phyloP scores from a whole-genome alignment of 2,329 filamentous ascomycete genomes.

The Eutypa lata region DNA sequence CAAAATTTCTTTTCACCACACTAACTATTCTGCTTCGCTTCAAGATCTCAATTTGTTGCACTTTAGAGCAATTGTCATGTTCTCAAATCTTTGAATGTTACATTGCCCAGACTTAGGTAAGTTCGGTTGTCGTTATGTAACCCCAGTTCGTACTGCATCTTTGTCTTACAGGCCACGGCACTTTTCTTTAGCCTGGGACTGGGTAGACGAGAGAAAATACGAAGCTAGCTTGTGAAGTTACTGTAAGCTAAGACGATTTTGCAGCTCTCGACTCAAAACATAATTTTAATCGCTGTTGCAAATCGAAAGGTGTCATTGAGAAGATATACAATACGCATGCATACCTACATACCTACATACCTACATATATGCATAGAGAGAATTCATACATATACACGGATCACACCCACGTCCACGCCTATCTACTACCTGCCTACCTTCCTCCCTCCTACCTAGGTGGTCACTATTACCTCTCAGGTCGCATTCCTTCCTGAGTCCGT shows the following conservation, averaged over 20 bases:
- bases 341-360: not conserved
- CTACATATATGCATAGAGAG: not conserved
- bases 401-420: no score
- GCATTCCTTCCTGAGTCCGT: no score
- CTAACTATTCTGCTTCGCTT: no score
- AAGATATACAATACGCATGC: conserved; percentile 3
- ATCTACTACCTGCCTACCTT: not conserved
- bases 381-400: not conserved
- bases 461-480: no score
- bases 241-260: not conserved
- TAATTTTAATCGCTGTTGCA: not conserved
- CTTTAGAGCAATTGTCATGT: no score
- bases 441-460: not conserved
- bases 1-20: no score
- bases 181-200: no score
- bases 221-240: no score
- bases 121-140: not conserved
- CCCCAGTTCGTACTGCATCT: not conserved
- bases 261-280: not conserved
- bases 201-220: no score
- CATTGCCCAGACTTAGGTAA: not conserved
- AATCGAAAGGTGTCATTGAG: not conserved
- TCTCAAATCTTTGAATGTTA: not conserved
- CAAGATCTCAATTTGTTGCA: no score
- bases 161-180: not conserved